Conservation (phyloP, 2,329 filamentous ascomycete genomes). For the Tolypocladium album region DNA sequence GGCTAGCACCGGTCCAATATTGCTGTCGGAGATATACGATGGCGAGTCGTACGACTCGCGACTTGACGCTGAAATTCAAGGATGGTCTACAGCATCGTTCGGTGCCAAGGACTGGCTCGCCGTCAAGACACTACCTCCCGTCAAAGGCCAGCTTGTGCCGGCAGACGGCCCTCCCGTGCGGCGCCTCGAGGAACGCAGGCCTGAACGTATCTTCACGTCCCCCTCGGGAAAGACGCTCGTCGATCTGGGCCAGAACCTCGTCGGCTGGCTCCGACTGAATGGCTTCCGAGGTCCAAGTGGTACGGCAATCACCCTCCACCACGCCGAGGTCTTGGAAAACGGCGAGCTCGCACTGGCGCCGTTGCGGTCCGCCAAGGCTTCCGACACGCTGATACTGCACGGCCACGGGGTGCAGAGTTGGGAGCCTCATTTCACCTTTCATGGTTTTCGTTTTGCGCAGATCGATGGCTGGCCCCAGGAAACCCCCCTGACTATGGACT, state of each 20-base stretch:
- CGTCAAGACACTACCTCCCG: background rate
- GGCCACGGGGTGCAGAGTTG: background rate
- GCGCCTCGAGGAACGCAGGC: background rate
- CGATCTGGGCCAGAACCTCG: background rate
- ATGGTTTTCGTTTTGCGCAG: background rate
- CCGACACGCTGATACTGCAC: background rate
- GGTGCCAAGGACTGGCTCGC: background rate
- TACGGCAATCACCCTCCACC: background rate
- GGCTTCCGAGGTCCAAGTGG: background rate
- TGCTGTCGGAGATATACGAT: slow-evolving; percentile 35
- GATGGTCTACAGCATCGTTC: background rate
- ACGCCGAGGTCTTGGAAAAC: background rate
- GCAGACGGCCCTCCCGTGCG: background rate
- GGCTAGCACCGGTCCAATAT: slow-evolving; percentile 19
- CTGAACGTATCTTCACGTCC: background rate
- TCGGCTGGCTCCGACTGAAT: background rate
- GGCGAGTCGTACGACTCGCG: slow-evolving; percentile 26
- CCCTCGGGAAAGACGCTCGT: background rate
- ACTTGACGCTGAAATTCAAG: background rate
- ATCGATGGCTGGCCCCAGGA: background rate
- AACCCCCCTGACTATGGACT: background rate
- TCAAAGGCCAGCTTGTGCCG: background rate
- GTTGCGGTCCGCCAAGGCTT: background rate
- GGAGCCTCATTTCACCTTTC: background rate
- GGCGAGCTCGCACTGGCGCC: background rate